These are phyloP conservation scores for Boletus rubropictus DNA, from an alignment of 768 basidiomycete genomes.

Conservation along the genomic window DNA sequence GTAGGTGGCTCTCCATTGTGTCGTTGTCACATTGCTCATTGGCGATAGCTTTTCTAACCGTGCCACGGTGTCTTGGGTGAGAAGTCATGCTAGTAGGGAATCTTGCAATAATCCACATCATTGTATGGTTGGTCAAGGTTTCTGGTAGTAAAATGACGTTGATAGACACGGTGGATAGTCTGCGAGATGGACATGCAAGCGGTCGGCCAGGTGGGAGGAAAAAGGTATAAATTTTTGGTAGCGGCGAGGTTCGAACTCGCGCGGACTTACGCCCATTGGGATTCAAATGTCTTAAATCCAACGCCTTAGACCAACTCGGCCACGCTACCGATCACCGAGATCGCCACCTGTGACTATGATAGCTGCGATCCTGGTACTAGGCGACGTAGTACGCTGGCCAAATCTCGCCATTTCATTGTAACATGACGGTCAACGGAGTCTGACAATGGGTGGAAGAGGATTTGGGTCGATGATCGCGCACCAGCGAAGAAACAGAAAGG, in stretches of 20 bases:
- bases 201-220: background rate
- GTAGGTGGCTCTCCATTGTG: conserved; percentile 23
- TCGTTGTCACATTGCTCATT: background rate
- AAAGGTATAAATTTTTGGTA: conserved; percentile 40
- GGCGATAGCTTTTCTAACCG: conserved; percentile 27
- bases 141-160: background rate
- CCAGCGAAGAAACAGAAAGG: conserved; percentile 5
- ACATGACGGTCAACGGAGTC: background rate
- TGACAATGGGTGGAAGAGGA: too few species aligned
- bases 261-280: conserved; percentile 80
- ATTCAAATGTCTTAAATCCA: conserved; percentile 78
- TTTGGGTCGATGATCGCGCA: background rate
- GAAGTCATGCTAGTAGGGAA: background rate
- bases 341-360: background rate
- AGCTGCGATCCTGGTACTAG: background rate
- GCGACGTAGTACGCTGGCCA: too few species aligned
- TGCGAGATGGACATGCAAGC: background rate
- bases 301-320: conserved; percentile 90
- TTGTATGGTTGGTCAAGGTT: background rate
- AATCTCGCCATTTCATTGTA: too few species aligned
- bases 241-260: conserved; percentile 91
- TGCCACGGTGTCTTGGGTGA: background rate
- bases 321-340: conserved; percentile 49
- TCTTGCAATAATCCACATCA: background rate
- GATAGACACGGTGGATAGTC: background rate